phyloP scores from a whole-genome alignment of 495 filamentous ascomycete genomes.

The Saxispiralis lemnorum region DNA sequence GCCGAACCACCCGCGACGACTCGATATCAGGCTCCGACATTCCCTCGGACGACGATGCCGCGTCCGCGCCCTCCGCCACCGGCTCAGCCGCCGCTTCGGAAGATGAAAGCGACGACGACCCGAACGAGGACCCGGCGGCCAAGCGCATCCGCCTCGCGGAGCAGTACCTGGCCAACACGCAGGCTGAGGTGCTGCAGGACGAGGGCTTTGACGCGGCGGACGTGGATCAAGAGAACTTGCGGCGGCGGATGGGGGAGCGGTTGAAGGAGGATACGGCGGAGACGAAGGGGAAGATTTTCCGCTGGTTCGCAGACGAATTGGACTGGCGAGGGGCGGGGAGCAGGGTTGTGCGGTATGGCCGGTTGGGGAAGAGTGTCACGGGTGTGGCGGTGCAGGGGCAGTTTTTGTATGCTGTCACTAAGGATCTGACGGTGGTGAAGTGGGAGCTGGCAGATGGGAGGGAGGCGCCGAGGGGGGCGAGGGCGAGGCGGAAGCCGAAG shows the following conservation, averaged over 20 bases:
- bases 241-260: conserved; percentile 51
- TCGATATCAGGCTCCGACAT: conserved; percentile 80
- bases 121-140: conserved; percentile 72
- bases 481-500: conserved; percentile 46
- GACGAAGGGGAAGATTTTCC: conserved; percentile 75
- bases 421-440: conserved; percentile 69
- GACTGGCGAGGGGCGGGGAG: conserved; percentile 11
- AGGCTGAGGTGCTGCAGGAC: conserved; percentile 56
- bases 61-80: conserved; percentile 12
- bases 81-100: conserved; percentile 30
- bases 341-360: conserved; percentile 2
- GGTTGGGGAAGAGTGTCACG: conserved; percentile 46
- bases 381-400: conserved; percentile 61
- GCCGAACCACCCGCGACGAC: conserved; percentile 23
- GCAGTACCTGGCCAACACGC: conserved; percentile 78
- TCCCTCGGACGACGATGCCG: conserved; percentile 37
- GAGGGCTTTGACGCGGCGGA: conserved; percentile 82
- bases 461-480: conserved; percentile 33
- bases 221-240: conserved; percentile 61
- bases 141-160: conserved; percentile 76
- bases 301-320: conserved; percentile 47
- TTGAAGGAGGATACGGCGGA: conserved; percentile 88
- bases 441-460: conserved; percentile 47
- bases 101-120: conserved; percentile 35
- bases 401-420: conserved; percentile 69